phyloP scores from a whole-genome alignment of 106 monocot genomes.

The Acorus calamus region DNA sequence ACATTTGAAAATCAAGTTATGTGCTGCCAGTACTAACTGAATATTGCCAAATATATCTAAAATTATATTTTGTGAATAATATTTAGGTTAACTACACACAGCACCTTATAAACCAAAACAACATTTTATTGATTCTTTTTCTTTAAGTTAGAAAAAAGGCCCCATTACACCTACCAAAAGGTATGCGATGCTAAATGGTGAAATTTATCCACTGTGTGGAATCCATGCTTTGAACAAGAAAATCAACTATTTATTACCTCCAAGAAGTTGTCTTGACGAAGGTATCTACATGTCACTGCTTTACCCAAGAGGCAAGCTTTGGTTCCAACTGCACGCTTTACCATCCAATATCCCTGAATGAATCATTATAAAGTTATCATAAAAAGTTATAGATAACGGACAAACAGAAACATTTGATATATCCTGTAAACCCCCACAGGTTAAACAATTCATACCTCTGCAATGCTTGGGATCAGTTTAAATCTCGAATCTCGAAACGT shows the following conservation, averaged over 20 bases:
- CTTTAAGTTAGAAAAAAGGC: too few relatives aligned
- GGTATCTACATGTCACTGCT: slow-evolving; percentile 89
- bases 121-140: too few relatives aligned
- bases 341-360: slow-evolving; percentile 96
- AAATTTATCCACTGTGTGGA: neutral
- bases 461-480: slow-evolving; percentile 93
- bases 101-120: too few relatives aligned
- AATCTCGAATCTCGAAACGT: slow-evolving; percentile 80
- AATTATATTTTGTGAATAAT: too few relatives aligned
- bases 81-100: too few relatives aligned
- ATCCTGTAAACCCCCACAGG: slow-evolving; percentile 4
- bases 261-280: slow-evolving; percentile 80
- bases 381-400: too few relatives aligned
- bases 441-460: slow-evolving; percentile 47
- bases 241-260: slow-evolving; percentile 39
- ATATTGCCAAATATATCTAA: too few relatives aligned
- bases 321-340: slow-evolving; percentile 91
- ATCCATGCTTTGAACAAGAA: neutral
- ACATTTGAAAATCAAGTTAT: too few relatives aligned
- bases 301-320: slow-evolving; percentile 93
- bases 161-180: too few relatives aligned
- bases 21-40: too few relatives aligned
- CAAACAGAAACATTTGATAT: neutral
- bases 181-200: too few relatives aligned
- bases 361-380: neutral